Base-by-base conservation (phyloP, 805 yeast genomes). In the Nakazawaea holstii region DNA sequence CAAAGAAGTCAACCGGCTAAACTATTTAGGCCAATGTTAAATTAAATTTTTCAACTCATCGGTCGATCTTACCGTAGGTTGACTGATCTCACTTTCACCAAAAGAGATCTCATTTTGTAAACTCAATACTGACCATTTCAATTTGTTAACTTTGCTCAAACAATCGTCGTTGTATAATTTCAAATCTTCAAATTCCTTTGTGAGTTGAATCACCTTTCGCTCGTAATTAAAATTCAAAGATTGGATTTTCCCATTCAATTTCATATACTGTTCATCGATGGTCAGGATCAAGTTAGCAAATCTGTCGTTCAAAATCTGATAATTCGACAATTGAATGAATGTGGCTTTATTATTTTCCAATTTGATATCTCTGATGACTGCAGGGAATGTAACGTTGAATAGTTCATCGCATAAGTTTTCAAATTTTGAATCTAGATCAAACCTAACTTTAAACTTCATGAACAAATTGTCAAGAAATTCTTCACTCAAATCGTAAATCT, bases 21-120 rank as follows among this genome's bases (percentile, higher is more conserved):
- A 33, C 14, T 33, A 13, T 33, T 33, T 33, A 13, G 36, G 36
- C 36, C 13, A 30, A 13, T 13, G 32, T 14, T 33, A 33, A n/a
- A 33, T 13, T n/a, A 33, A 33, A 33, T 14, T 9, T 24, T 29
- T 39, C 35, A 41, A 41, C 14, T 41, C 44, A 9, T 41, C 44
- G 24, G 32, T 32, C 4, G 37, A 32, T 32, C 17, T 41, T 30
- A 41, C 44, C 10, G 37, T 41, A 3, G 44, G 44, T 14, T 20
- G 44, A 9, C 13, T 13, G 24, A 41, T 41, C 10, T 41, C 44
- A 9, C 33, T 32, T 8, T 41, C 37, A 20, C n/a, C 26, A 28
- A 40, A 30, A 17, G 28, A 10, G 8, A 20, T 14, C 24, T 32
- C 44, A 26, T 31, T 15, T 28, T 31, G 44, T 10, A 24, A 13